These are phyloP conservation scores for Proliferodiscus dingleyae DNA, from an alignment of 2,329 filamentous ascomycete species.

Conservation along the genomic window DNA sequence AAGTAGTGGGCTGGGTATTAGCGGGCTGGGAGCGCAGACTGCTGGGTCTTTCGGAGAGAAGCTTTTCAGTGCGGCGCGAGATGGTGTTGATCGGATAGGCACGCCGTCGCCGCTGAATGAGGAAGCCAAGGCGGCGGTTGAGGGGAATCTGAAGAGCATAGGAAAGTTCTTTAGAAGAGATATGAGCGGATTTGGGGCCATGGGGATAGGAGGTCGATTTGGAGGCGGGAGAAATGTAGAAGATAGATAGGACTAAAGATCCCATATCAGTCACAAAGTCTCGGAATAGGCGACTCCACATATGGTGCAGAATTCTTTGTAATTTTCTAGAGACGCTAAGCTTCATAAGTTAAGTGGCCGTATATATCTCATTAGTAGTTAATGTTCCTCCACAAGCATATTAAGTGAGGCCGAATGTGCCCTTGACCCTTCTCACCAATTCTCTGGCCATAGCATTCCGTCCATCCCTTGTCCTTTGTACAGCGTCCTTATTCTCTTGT, in stretches of 20 bases:
- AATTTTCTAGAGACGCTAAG: too few relatives aligned
- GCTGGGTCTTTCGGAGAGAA: conserved; percentile 67
- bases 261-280: too few relatives aligned
- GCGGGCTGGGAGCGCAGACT: conserved; percentile 34
- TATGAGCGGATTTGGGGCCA: conserved; percentile 70
- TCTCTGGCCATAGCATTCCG: conserved; percentile 60
- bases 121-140: conserved; percentile 65
- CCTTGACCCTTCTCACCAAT: conserved; percentile 50
- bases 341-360: background rate
- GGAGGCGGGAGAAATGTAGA: conserved; percentile 23
- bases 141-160: conserved; percentile 92
- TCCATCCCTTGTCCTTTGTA: conserved; percentile 56
- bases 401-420: conserved; percentile 31
- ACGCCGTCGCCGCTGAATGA: conserved; percentile 31
- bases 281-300: too few relatives aligned
- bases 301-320: too few relatives aligned
- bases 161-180: conserved; percentile 94
- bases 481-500: conserved; percentile 70
- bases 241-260: background rate
- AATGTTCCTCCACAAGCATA: background rate
- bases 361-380: background rate
- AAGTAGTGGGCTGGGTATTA: conserved; percentile 41
- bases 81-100: conserved; percentile 75
- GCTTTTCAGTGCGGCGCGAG: conserved; percentile 79
- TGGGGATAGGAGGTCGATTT: conserved; percentile 64